Evolutionary conservation across 129 eudicot genomes (phyloP).

Genomic region (Flaveria ramosissima): DNA sequence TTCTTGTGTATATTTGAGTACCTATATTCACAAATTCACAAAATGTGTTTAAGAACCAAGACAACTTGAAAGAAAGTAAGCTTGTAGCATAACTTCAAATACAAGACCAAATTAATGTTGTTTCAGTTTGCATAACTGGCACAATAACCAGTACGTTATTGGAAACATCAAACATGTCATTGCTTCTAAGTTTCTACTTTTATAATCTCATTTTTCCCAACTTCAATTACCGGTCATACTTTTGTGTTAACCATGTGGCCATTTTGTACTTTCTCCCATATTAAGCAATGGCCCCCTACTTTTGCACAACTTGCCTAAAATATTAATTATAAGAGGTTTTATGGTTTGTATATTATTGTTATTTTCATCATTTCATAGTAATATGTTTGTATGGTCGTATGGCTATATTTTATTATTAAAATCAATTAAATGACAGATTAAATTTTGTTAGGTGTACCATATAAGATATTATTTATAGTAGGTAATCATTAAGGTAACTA

Average conservation of each 20-base stretch:
- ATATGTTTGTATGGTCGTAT: neutral
- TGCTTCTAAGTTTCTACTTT: conserved; percentile 27
- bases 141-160: conserved; percentile 16
- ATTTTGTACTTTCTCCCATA: conserved; percentile 22
- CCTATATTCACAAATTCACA: neutral
- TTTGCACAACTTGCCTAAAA: conserved; percentile 8
- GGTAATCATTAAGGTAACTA: too few relatives aligned
- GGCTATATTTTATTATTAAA: neutral
- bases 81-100: conserved; percentile 19
- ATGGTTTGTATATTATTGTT: neutral
- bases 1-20: neutral
- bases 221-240: conserved; percentile 16
- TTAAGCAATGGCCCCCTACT: conserved; percentile 32
- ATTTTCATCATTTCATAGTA: neutral
- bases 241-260: conserved; percentile 31
- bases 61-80: conserved; percentile 24
- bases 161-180: conserved; percentile 23
- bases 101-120: conserved; percentile 37
- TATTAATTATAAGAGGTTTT: neutral
- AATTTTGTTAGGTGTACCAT: too few relatives aligned
- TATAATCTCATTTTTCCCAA: neutral
- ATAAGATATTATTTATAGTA: too few relatives aligned
- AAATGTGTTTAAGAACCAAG: conserved; percentile 12
- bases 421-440: neutral
- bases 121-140: conserved; percentile 30